phyloP scores from a whole-genome alignment of 2,329 filamentous ascomycete species.

The Ciborinia camelliae region DNA sequence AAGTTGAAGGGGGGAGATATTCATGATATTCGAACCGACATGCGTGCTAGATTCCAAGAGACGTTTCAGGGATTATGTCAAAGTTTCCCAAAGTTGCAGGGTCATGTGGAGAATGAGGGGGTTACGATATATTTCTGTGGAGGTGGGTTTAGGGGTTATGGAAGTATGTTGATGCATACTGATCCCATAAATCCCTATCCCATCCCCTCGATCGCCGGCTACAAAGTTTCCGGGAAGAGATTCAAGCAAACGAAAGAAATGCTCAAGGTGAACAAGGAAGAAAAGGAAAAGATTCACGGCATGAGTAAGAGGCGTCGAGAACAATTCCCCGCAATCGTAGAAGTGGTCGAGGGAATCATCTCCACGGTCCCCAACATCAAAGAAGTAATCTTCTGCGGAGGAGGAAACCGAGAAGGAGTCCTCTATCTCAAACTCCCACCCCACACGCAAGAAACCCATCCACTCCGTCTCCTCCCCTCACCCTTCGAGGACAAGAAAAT shows the following conservation, averaged over 20 bases:
- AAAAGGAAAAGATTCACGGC: conserved; percentile 63
- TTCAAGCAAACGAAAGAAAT: conserved; percentile 57
- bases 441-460: conserved; percentile 59
- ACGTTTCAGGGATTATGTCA: conserved; percentile 55
- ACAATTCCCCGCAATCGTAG: conserved; percentile 80
- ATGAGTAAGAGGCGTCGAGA: conserved; percentile 74
- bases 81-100: conserved; percentile 43
- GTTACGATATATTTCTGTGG: conserved; percentile 81
- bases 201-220: conserved; percentile 77
- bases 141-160: conserved; percentile 87
- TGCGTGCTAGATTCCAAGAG: conserved; percentile 51
- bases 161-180: conserved; percentile 80
- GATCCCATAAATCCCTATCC: conserved; percentile 75
- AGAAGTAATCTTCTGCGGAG: conserved; percentile 78
- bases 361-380: conserved; percentile 67
- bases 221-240: conserved; percentile 57
- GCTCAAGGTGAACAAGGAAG: conserved; percentile 48
- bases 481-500: conserved; percentile 31
- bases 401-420: conserved; percentile 81
- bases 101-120: conserved; percentile 38
- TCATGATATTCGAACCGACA: conserved; percentile 35
- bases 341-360: conserved; percentile 73
- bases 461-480: conserved; percentile 48
- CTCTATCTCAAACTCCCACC: conserved; percentile 67
- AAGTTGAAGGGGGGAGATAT: conserved; percentile 40